A percentile compares a stretch with the other conserved stretches of the same genome.
These are phyloP conservation scores for Plasmodium falciparum DNA, from an alignment of 169 alveolate species.

Conservation along the genomic window DNA sequence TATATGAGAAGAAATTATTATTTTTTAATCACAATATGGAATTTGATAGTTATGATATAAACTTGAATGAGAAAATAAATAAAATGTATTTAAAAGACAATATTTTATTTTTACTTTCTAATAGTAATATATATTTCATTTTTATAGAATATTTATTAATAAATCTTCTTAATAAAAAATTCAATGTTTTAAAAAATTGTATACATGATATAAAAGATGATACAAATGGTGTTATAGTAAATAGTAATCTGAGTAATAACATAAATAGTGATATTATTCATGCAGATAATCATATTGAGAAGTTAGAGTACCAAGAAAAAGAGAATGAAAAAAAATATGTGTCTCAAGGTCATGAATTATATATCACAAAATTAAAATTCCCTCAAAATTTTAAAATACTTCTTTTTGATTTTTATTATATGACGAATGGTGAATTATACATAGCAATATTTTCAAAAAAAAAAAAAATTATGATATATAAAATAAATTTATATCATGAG, in stretches of 20 bases:
- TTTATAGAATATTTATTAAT: background rate
- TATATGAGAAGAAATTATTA: constrained; percentile 27
- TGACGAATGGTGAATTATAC: constrained; percentile 7
- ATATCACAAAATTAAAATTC: constrained; percentile 16
- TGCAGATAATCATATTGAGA: too few relatives aligned
- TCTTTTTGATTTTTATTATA: constrained; percentile 48
- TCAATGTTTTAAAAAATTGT: background rate
- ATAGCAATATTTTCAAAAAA: constrained; percentile 55
- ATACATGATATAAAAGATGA: background rate
- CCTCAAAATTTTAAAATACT: constrained; percentile 24
- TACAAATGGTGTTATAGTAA: background rate
- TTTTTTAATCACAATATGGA: constrained; percentile 30
- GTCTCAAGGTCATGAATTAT: background rate
- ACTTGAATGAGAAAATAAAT: constrained; percentile 31
- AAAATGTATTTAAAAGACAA: constrained; percentile 30
- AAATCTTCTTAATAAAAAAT: background rate
- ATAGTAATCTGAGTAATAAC: background rate
- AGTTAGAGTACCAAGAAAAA: too few relatives aligned
- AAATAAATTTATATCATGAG: background rate
- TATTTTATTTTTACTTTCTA: constrained; percentile 30
- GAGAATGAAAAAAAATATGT: background rate
- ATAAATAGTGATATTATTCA: too few relatives aligned
- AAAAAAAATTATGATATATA: constrained; percentile 41
- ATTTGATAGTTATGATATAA: constrained; percentile 1
- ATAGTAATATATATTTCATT: constrained; percentile 37